Evolutionary conservation across 1,284 basidiomycete species (phyloP).

Genomic region (Leccinum griseonigrum): DNA sequence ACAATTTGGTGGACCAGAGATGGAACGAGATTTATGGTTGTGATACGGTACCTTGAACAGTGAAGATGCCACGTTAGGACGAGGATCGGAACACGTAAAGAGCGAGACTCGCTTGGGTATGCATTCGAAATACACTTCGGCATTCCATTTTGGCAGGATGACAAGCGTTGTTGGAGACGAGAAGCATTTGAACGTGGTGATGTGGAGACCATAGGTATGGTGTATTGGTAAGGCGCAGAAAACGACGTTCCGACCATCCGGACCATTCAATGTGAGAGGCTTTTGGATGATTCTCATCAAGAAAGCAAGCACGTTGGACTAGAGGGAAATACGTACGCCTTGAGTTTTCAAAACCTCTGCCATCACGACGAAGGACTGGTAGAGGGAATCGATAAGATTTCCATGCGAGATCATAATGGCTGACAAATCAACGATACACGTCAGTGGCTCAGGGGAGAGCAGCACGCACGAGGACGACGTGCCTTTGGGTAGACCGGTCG

Average conservation of each 20-base stretch:
- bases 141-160: conserved; percentile 61
- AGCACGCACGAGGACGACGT: not conserved
- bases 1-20: conserved; percentile 67
- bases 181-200: conserved; percentile 49
- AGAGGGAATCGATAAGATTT: conserved; percentile 54
- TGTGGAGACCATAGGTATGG: conserved; percentile 64
- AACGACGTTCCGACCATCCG: conserved; percentile 42
- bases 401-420: conserved; percentile 76
- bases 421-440: conserved; percentile 25
- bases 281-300: conserved; percentile 19
- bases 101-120: conserved; percentile 42
- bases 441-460: conserved; percentile 1
- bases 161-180: conserved; percentile 46
- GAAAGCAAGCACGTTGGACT: not conserved
- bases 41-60: conserved; percentile 48
- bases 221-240: conserved; percentile 68
- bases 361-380: conserved; percentile 38
- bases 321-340: conserved; percentile 11
- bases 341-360: conserved; percentile 31
- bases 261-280: conserved; percentile 40
- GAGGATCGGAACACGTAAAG: not conserved
- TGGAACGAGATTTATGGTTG: conserved; percentile 53
- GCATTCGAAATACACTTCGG: conserved; percentile 40
- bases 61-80: not conserved
- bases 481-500: conserved; percentile 77